These are phyloP conservation scores for Fistulina hepatica DNA, from an alignment of 1,284 basidiomycete species.

Conservation along the genomic window DNA sequence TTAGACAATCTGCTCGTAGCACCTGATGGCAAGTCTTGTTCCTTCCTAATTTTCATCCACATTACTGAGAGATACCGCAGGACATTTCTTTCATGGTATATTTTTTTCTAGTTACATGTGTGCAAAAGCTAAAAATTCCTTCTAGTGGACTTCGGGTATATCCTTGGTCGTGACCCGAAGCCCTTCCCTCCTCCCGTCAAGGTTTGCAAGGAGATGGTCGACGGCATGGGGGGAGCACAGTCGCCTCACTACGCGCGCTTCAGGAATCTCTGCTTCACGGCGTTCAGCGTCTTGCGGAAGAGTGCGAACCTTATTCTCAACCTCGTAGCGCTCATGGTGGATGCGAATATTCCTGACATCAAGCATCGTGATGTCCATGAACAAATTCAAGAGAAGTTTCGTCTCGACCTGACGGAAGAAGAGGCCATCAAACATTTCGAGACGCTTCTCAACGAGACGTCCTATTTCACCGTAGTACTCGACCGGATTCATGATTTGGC, in stretches of 20 bases:
- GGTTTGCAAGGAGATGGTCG: constrained; percentile 99
- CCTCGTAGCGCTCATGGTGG: constrained; percentile 93
- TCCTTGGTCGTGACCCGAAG: constrained; percentile 95
- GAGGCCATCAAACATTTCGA: constrained; percentile 98
- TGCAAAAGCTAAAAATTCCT: constrained; percentile 10
- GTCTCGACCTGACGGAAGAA: constrained; percentile 87
- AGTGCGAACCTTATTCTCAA: constrained; percentile 98
- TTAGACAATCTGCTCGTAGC: constrained; percentile 91
- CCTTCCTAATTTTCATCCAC: constrained; percentile 10
- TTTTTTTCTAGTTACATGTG: constrained; percentile 1
- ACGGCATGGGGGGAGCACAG: constrained; percentile 95
- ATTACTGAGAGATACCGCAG: constrained; percentile 23
- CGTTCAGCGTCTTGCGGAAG: constrained; percentile 91
- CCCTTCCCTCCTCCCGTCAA: constrained; percentile 98
- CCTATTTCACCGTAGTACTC: constrained; percentile 86
- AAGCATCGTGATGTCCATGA: constrained; percentile 79
- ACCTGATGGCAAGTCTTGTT: constrained; percentile 72
- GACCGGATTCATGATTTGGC: constrained; percentile 85
- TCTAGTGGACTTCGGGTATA: constrained; percentile 96
- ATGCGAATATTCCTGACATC: constrained; percentile 97
- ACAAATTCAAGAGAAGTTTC: constrained; percentile 94
- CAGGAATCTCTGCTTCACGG: constrained; percentile 93
- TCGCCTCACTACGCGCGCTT: constrained; percentile 90
- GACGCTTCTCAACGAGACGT: constrained; percentile 86
- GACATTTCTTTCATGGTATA: constrained; percentile 78